Percentiles rank a stretch among this genome's conserved stretches.
Conservation (phyloP, 148 eudicot species). For the Polygonum aviculare region DNA sequence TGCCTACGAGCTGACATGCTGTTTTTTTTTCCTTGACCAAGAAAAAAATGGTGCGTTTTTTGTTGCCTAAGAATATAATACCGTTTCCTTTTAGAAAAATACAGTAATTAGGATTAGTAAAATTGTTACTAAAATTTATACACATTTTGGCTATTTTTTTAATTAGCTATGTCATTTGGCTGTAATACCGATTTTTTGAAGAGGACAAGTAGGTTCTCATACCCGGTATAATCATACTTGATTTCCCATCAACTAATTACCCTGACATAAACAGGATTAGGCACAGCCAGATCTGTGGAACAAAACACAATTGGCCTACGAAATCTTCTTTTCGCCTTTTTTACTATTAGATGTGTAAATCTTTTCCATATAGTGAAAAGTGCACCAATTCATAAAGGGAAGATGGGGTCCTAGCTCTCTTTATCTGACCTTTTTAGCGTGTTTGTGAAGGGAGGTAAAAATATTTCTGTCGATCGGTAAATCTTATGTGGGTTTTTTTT, state of each 20-base stretch:
- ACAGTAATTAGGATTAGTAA: too few relatives aligned
- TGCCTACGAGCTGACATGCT: background rate
- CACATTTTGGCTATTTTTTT: too few relatives aligned
- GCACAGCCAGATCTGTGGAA: background rate
- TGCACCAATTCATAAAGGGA: background rate
- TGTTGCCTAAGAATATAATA: too few relatives aligned
- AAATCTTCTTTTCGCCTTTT: background rate
- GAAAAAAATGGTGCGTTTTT: background rate
- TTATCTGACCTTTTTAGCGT: slow-evolving; percentile 7
- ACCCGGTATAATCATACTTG: background rate
- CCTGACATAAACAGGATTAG: background rate
- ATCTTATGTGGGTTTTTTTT: background rate
- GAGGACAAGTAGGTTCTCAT: background rate
- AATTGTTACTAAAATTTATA: too few relatives aligned
- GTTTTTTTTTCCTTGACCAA: too few relatives aligned
- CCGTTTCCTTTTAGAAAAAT: too few relatives aligned
- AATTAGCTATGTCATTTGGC: too few relatives aligned
- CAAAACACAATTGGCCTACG: slow-evolving; percentile 2
- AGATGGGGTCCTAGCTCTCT: background rate
- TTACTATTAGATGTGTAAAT: background rate
- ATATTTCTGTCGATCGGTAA: background rate
- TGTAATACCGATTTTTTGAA: too few relatives aligned
- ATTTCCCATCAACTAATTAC: background rate
- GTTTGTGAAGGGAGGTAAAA: background rate
- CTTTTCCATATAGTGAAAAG: background rate